Base-by-base conservation (phyloP, 2,329 filamentous ascomycete genomes). In the Talaromyces verruculosus region DNA sequence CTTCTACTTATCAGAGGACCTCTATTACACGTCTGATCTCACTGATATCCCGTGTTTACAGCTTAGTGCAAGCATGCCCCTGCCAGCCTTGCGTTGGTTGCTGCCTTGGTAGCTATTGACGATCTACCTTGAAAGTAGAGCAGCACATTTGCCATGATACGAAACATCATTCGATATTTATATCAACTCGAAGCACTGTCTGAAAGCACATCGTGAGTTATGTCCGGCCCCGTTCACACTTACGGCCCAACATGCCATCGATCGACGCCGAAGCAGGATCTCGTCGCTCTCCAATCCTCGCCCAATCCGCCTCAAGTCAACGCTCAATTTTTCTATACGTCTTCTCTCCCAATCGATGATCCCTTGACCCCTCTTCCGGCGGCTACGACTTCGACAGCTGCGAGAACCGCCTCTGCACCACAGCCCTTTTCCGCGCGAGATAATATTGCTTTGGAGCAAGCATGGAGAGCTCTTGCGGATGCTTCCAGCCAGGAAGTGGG, bases 321-420 rank as follows among this genome's bases (percentile, higher is more conserved):
- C 37, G 84, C 89, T 25, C 91, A 92, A 69, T 97, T 92, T 80
- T 97, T 97, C 79, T 97, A 96, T 77, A 86, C 88, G 15, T 95
- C 92, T 11, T 82, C 88, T 13, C 85, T 94, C 60, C 89, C 92
- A 35, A 93, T 97, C 74, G 93, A 97, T 73, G 93, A 97, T 73
- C 92, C 92, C 28, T 84, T 96, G n/a, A 92, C 90, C 10, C 86
- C 89, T 77, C 84, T 79, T 73, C 87, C 76, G 75, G 85, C 74
- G 72, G 84, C 76, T 68, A 83, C 75, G 79, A 89, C 79, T 25
- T 76, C 77, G 58, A 77, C 75, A 61, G 74, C 83, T 15, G 84
- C 81, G 65, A 77, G 84, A 64, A 78, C 83, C 39, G 88, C 85
- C 71, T 83, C 85, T 41, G 85, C 88, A 57, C 86, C 92, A 8